Percentiles rank a stretch among this genome's conserved stretches.
Conservation (phyloP, 257 asterid genomes). For the Solanum raphanifolium region DNA sequence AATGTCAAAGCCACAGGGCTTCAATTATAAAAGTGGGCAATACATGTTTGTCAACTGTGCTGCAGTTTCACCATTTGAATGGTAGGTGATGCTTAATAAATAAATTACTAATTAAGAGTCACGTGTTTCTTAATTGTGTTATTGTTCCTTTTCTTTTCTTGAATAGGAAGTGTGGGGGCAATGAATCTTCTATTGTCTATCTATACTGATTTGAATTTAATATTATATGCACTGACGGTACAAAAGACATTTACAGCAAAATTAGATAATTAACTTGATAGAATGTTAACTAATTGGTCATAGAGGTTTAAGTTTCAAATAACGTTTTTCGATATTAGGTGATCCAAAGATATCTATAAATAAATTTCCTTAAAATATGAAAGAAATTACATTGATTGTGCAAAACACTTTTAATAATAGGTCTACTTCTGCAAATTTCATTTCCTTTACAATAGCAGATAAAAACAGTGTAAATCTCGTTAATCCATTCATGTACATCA, state of each 20-base stretch:
- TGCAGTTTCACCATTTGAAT: slow-evolving; percentile 21
- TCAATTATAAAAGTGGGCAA: slow-evolving; percentile 17
- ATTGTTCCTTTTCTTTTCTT: too few species aligned
- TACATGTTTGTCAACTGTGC: slow-evolving; percentile 18
- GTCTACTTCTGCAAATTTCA: too few species aligned
- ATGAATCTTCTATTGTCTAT: not conserved
- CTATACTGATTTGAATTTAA: not conserved
- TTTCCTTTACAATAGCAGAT: too few species aligned
- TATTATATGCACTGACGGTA: not conserved
- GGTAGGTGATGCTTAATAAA: not conserved
- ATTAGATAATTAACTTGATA: not conserved
- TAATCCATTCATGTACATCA: too few species aligned
- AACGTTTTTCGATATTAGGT: too few species aligned
- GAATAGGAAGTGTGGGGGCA: not conserved
- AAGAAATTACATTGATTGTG: too few species aligned
- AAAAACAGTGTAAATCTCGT: too few species aligned
- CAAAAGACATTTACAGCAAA: not conserved
- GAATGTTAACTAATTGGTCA: not conserved
- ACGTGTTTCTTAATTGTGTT: not conserved
- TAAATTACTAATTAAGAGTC: not conserved
- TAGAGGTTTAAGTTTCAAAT: not conserved
- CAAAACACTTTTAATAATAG: too few species aligned
- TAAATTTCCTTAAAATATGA: too few species aligned
- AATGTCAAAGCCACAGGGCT: slow-evolving; percentile 19
- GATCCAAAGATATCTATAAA: too few species aligned